phyloP scores from a whole-genome alignment of 371 early-diverging fungal species.

The Mortierella sp. region DNA sequence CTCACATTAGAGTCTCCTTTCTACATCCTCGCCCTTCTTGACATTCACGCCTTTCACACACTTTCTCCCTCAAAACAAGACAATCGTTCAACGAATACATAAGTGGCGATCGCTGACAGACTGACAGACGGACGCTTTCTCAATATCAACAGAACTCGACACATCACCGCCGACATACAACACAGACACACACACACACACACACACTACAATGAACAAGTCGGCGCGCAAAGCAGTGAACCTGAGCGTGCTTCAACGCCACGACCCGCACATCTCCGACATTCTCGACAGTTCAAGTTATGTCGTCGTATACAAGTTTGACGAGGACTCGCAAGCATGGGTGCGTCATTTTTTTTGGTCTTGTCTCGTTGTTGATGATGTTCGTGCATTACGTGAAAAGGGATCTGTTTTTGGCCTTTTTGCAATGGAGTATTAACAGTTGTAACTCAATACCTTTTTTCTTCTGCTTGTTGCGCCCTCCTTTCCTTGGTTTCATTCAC shows the following conservation, averaged over 20 bases:
- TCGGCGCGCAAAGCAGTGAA: constrained; percentile 76
- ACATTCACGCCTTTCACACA: not conserved
- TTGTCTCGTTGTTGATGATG: not conserved
- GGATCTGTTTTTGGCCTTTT: not conserved
- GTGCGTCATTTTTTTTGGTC: constrained; percentile 58
- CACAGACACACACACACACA: not conserved
- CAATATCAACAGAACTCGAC: not conserved
- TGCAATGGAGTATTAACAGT: not conserved
- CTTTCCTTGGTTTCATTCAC: not conserved
- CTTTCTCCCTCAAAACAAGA: not conserved
- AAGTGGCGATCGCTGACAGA: not conserved
- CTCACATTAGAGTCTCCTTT: not conserved
- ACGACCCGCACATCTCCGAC: constrained; percentile 75
- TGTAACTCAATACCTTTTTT: not conserved
- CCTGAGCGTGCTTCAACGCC: constrained; percentile 78
- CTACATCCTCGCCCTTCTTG: not conserved
- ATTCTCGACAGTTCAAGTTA: constrained; percentile 82
- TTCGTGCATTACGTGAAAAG: not conserved
- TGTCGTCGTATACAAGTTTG: constrained; percentile 87
- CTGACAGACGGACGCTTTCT: not conserved
- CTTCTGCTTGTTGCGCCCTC: not conserved
- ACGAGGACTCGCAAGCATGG: constrained; percentile 74
- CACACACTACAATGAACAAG: constrained; percentile 65
- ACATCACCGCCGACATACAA: not conserved
- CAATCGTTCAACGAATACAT: not conserved